Evolutionary conservation across 1,139 yeast genomes (phyloP), one percentile per base, ranked within the genome.

Genomic region (Scheffersomyces insectosa): DNA sequence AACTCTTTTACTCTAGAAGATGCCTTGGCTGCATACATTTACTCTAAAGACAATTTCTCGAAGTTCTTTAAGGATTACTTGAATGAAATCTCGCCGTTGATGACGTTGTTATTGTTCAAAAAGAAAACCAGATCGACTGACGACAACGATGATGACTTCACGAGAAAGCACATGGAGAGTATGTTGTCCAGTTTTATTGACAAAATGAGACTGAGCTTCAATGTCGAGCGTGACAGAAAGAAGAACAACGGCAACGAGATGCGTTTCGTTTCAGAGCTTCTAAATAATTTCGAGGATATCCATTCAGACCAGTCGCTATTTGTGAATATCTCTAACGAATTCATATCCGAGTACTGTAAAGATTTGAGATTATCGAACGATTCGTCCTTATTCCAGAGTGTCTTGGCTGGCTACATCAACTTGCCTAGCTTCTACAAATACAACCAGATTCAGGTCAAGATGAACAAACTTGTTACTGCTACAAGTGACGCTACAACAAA

Each of bases 351-450:
- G 49, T 88, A 77, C 54, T 87, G 96, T 56, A 71, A 81, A 10
- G 68, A 78, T 40, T 65, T 84, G 54, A 82, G 82, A 4, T 68
- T 87, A 30, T 78, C 88, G 1, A 80, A 83, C 20, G 88, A 85
- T 47, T 85, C 95, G 0, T 87, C 95, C 0, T 61, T 88, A 29
- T 83, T 81, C 60, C 76, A 84, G 51, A 76, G 87, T 10, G 66
- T 85, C 1, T 66, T 86, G 38, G 83, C 95, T 1, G 93, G 96
- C 2, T 77, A 80, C 39, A 70, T 85, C 15, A 85, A 91, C 38
- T 69, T 88, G 44, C 95, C 95, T 11, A 79, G 76, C 44, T 82
- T 87, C 57, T 75, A 85, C 57, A 88, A 88, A 60, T 84, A 83
- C 52, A 73, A 70, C 54, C 74, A 75, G 49, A 72, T 79, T 37